Base-by-base conservation (phyloP, 2,329 filamentous ascomycete species). In the Blumeriella jaapii region DNA sequence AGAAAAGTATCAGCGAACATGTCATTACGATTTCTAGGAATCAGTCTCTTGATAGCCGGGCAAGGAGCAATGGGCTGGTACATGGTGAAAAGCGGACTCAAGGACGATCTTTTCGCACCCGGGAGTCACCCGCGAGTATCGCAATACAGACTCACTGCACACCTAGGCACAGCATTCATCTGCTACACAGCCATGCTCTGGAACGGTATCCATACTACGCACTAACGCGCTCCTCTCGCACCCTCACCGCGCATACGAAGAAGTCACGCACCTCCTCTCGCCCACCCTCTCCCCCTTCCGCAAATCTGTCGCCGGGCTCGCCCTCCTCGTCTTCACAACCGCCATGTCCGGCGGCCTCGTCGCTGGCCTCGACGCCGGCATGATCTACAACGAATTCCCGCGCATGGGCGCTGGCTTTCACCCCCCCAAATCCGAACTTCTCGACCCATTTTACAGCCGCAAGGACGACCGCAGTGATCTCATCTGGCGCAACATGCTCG, bases 311-410 rank as follows among this genome's bases (percentile, higher is more conserved):
- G 68, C 74, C 5, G 78, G 68, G 2, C 68, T 96, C 16, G 71
- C 79, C 6, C 65, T 68, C 3, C 71, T 98, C 16, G 77, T 93
- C 49, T 96, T 94, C 61, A 67, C 71, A 20, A 98, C 91, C 3
- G 86, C 83, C 53, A 83, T 98, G 72, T 95, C 91, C 3, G 91
- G 89, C 35, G 89, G 79, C 4, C 71, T 98, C 2, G 91, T 98
- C 19, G 91, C 91, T 5, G 91, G 91, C 19, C 77, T 98, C 10
- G 91, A 98, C 55, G 91, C 91, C 6, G 91, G 91, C 6, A 69
- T 98, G 38, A 96, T 98, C 61, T 98, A 98, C 68, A 98, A 98
- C 58, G 86, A 98, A 60, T 96, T 98, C 59, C 91, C 91, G 5
- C 83, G 73, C 61, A 98, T 98, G 91, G 91, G 91, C 6, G 61